phyloP scores from a whole-genome alignment of 768 basidiomycete species.

The Boletus reticulatus region DNA sequence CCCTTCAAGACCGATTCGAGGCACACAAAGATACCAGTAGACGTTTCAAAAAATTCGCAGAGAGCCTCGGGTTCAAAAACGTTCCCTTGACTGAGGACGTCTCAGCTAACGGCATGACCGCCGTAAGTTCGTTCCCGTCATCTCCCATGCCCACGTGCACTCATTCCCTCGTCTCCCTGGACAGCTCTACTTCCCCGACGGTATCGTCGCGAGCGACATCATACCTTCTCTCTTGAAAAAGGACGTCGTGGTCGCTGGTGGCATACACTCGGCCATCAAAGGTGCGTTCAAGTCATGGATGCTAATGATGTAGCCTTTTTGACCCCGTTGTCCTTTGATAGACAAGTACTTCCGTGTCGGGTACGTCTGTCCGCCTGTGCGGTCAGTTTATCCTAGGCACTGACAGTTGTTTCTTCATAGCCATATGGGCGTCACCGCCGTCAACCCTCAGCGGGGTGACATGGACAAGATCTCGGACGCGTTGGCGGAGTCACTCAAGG shows the following conservation, averaged over 20 bases:
- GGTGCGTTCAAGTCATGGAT: conserved; percentile 39
- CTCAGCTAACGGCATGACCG: conserved; percentile 95
- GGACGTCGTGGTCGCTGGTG: conserved; percentile 82
- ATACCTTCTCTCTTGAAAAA: conserved; percentile 69
- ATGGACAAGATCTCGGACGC: conserved; percentile 68
- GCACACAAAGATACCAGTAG: conserved; percentile 68
- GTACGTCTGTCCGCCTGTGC: conserved; percentile 33
- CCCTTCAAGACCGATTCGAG: conserved; percentile 76
- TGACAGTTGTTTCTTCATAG: conserved; percentile 31
- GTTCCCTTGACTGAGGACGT: conserved; percentile 60
- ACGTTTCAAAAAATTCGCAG: conserved; percentile 66
- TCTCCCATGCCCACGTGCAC: too few relatives aligned
- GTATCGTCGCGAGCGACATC: conserved; percentile 72
- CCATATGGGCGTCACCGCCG: conserved; percentile 90
- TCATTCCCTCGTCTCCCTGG: not conserved
- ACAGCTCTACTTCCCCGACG: conserved; percentile 82
- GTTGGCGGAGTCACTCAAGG: conserved; percentile 56
- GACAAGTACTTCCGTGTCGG: conserved; percentile 93
- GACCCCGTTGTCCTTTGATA: conserved; percentile 25
- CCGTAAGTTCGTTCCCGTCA: conserved; percentile 43
- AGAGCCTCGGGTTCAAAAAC: conserved; percentile 67
- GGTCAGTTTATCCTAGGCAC: not conserved
- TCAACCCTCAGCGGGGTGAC: conserved; percentile 68
- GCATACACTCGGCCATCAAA: conserved; percentile 81
- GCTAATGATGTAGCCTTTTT: not conserved